phyloP scores from a whole-genome alignment of 805 yeast genomes.

The Zygotorulaspora florentina region DNA sequence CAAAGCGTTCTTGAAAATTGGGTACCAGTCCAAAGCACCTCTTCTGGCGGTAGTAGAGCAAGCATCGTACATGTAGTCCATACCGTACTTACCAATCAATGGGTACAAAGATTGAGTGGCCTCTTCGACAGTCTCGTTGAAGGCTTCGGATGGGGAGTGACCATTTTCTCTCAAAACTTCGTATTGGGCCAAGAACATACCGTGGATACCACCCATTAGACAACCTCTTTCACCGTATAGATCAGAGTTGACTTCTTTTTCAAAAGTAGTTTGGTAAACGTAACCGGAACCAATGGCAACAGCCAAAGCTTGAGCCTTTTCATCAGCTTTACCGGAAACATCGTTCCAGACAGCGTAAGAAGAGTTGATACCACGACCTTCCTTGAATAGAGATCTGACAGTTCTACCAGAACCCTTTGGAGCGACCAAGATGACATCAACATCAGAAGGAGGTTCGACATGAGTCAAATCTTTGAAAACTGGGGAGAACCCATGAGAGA shows the following conservation, averaged over 20 bases:
- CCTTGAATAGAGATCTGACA: slow-evolving; percentile 98
- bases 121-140: slow-evolving; percentile 99
- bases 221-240: slow-evolving; percentile 99
- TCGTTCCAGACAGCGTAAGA: slow-evolving; percentile 99
- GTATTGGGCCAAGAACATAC: slow-evolving; percentile 99
- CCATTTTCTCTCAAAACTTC: slow-evolving; percentile 99
- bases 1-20: slow-evolving; percentile 96
- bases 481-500: slow-evolving; percentile 99
- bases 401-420: slow-evolving; percentile 99
- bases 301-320: slow-evolving; percentile 96
- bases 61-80: slow-evolving; percentile 99
- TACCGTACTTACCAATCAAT: slow-evolving; percentile 97
- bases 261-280: slow-evolving; percentile 99
- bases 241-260: slow-evolving; percentile 98
- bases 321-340: slow-evolving; percentile 98
- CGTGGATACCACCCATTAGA: slow-evolving; percentile 99
- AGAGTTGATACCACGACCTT: slow-evolving; percentile 99
- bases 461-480: slow-evolving; percentile 96
- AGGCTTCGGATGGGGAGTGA: slow-evolving; percentile 99
- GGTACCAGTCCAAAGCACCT: slow-evolving; percentile 99
- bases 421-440: slow-evolving; percentile 97
- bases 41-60: slow-evolving; percentile 99
- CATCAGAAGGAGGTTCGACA: slow-evolving; percentile 90
- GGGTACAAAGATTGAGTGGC: slow-evolving; percentile 99
- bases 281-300: slow-evolving; percentile 99